A percentile compares a stretch with the other conserved stretches of the same genome.
phyloP scores from a whole-genome alignment of 2,329 filamentous ascomycete species.

The Metarhizium robertsii region DNA sequence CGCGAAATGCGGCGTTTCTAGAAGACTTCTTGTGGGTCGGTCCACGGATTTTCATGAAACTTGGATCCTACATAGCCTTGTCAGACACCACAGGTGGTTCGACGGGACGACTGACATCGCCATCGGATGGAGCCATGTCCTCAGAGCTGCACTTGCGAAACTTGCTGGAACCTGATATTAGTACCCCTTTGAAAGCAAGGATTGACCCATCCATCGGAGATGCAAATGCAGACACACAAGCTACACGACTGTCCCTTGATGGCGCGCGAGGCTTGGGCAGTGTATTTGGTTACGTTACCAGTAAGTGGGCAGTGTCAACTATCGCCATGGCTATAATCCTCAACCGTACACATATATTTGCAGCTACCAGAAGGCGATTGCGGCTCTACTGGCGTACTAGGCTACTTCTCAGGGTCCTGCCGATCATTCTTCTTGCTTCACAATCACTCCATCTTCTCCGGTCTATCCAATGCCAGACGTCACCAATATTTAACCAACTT shows the following conservation, averaged over 20 bases:
- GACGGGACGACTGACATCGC: constrained; percentile 26
- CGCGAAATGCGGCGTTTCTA: constrained; percentile 52
- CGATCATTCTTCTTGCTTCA: constrained; percentile 58
- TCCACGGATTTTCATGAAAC: constrained; percentile 60
- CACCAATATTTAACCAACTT: constrained; percentile 57
- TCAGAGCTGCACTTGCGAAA: constrained; percentile 17
- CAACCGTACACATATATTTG: constrained; percentile 90
- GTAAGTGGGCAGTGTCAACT: constrained; percentile 84
- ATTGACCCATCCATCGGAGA: not conserved
- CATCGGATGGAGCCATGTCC: constrained; percentile 13
- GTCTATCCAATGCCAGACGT: constrained; percentile 87
- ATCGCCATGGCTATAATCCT: constrained; percentile 78
- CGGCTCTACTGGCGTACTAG: constrained; percentile 64
- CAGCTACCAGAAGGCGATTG: constrained; percentile 75
- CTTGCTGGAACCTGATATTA: constrained; percentile 18
- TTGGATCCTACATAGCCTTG: constrained; percentile 53
- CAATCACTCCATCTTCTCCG: constrained; percentile 67
- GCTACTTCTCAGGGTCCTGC: constrained; percentile 58
- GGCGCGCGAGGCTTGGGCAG: constrained; percentile 65
- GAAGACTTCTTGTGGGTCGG: constrained; percentile 61
- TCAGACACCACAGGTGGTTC: constrained; percentile 54
- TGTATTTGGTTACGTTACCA: constrained; percentile 83
- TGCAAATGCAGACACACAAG: constrained; percentile 9
- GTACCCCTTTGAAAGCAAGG: not conserved
- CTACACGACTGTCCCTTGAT: constrained; percentile 45